Evolutionary conservation across 1,139 yeast species (phyloP), one percentile per base, ranked within the genome.

Genomic region (Suhomyces ambrosiae): DNA sequence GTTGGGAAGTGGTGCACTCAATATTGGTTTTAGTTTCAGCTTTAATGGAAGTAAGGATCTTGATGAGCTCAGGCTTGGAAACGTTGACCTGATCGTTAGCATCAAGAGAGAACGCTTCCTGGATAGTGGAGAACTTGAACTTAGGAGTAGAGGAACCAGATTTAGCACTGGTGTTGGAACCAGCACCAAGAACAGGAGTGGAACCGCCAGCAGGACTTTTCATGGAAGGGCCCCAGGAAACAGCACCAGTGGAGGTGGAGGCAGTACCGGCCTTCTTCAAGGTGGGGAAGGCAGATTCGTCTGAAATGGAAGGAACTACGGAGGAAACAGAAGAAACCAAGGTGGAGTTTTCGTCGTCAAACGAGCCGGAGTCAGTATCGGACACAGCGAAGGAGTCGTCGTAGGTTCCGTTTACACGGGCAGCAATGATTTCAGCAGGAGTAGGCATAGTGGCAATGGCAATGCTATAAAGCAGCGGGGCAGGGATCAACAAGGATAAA

Each of bases 1-100:
- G 78, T 49, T 77, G 76, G 38, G 95, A 85, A 40, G 89, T 74
- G 37, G 96, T 87, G 44, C 95, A 86, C 59, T 90, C 96, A 46
- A 90, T 79, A 44, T 79, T 76, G 37, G 90, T 87, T 36, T 73
- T 68, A 44, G 85, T 76, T 28, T 69, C 69, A 44, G 79, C 67
- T 60, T 82, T 82, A 52, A 86, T 78, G 33, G 76, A 65, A 34
- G 79, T 71, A 48, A 88, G 69, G 46, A 84, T 75, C 56, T 80
- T 79, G 55, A 80, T 62, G 46, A 83, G 76, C 52, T 85, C 92
- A 16, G 79, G 72, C 53, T 80, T 80, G 31, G 83, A 63, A 34
- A 82, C 75, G 39, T 78, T 74, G 56, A 80, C 63, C 55, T 83
- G 89, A 50, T 82, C 84, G 40, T 79, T 80, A 46, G 76, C 74